These are phyloP conservation scores for Collariella sp. DNA, from an alignment of 495 filamentous ascomycete genomes.

Conservation along the genomic window DNA sequence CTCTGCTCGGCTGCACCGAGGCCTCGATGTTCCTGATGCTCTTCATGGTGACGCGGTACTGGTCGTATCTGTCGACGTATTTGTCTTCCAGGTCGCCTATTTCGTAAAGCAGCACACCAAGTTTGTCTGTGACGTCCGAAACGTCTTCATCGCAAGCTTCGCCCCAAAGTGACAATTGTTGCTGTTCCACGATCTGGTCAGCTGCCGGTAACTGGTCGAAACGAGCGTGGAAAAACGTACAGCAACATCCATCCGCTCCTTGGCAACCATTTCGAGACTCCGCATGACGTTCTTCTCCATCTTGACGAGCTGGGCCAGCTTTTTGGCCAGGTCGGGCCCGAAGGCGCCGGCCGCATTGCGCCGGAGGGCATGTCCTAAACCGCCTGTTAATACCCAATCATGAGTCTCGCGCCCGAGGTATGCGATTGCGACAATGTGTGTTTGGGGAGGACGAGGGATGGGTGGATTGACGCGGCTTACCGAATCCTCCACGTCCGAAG, in stretches of 20 bases:
- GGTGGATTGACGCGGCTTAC: conserved; percentile 41
- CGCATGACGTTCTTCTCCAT: conserved; percentile 99
- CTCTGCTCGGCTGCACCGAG: conserved; percentile 93
- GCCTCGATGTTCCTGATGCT: conserved; percentile 98
- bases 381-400: conserved; percentile 13
- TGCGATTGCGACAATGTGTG: neutral
- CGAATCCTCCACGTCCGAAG: conserved; percentile 76
- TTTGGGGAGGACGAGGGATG: neutral
- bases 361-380: conserved; percentile 84
- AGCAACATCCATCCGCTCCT: conserved; percentile 96
- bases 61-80: conserved; percentile 96
- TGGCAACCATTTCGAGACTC: conserved; percentile 87
- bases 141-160: conserved; percentile 96
- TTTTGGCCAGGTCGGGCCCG: conserved; percentile 93
- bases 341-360: conserved; percentile 86
- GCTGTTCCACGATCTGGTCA: conserved; percentile 46
- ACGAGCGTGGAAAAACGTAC: conserved; percentile 45
- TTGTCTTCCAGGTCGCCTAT: conserved; percentile 97
- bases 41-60: conserved; percentile 98
- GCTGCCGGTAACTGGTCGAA: neutral
- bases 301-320: conserved; percentile 94
- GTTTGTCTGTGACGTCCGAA: conserved; percentile 97
- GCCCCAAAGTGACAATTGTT: conserved; percentile 98
- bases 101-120: conserved; percentile 95
- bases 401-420: neutral